Evolutionary conservation across 495 filamentous ascomycete species (phyloP).

Genomic region (Aspergillus cavernicola): DNA sequence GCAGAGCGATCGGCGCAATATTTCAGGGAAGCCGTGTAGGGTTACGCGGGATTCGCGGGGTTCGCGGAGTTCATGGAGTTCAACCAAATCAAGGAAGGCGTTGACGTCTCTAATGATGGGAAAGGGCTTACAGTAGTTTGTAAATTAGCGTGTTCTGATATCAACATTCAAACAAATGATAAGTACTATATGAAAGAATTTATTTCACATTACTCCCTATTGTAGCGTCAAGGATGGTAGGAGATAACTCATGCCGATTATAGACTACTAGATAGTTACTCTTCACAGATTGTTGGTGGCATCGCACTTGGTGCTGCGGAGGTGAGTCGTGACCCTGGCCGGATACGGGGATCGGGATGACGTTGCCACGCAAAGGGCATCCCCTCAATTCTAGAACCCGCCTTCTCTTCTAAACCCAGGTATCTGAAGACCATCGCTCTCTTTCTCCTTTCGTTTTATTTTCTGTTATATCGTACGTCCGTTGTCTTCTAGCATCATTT

Average conservation of each 20-base stretch:
- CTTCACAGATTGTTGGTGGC: too few species aligned
- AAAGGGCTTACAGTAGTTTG: conserved; percentile 31
- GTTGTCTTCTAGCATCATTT: neutral
- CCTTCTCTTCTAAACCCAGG: conserved; percentile 5
- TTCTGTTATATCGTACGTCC: neutral
- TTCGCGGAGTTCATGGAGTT: conserved; percentile 49
- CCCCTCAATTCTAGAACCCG: conserved; percentile 13
- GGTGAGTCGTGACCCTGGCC: neutral
- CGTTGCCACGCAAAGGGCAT: conserved; percentile 20
- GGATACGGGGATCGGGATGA: conserved; percentile 17
- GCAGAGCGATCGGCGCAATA: conserved; percentile 33
- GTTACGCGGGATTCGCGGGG: conserved; percentile 41
- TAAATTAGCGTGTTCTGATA: conserved; percentile 21
- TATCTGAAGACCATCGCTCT: neutral
- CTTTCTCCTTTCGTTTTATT: neutral
- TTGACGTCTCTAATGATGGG: conserved; percentile 35
- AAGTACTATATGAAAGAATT: too few species aligned
- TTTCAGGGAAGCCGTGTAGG: conserved; percentile 30
- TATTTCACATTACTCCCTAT: too few species aligned
- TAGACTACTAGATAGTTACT: too few species aligned
- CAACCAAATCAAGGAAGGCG: conserved; percentile 25
- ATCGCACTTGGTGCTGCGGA: neutral
- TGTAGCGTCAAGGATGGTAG: too few species aligned
- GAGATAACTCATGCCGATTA: too few species aligned
- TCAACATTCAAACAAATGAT: too few species aligned